Conservation (phyloP, 2,329 filamentous ascomycete genomes). For the Colletotrichum incanum region DNA sequence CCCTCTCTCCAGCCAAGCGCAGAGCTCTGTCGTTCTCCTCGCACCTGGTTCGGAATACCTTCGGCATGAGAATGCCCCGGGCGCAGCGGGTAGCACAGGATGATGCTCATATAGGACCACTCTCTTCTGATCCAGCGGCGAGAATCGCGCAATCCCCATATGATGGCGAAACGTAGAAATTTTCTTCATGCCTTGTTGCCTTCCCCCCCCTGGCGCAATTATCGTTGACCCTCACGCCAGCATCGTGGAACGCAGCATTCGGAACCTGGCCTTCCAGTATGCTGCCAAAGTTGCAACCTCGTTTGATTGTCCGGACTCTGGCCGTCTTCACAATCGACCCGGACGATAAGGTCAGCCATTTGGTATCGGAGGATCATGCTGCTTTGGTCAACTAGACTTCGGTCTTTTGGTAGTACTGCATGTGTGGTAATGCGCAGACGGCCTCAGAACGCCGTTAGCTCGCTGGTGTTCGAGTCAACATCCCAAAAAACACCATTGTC, state of each 20-base stretch:
- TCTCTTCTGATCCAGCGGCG: slow-evolving; percentile 32
- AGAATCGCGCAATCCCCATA: slow-evolving; percentile 33
- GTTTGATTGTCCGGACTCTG: neutral
- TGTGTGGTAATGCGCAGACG: slow-evolving; percentile 1
- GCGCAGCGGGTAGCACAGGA: slow-evolving; percentile 21
- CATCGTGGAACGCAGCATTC: slow-evolving; percentile 25
- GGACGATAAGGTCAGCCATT: neutral
- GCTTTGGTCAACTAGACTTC: slow-evolving; percentile 3
- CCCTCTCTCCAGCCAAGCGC: slow-evolving; percentile 21
- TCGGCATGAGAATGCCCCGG: slow-evolving; percentile 35
- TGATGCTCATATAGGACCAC: slow-evolving; percentile 35
- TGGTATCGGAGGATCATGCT: slow-evolving; percentile 11
- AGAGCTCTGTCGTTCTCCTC: neutral
- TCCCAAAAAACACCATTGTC: neutral
- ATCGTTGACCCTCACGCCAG: neutral
- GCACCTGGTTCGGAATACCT: slow-evolving; percentile 33
- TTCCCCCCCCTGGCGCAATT: neutral
- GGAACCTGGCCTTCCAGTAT: slow-evolving; percentile 21
- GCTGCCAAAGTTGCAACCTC: slow-evolving; percentile 21
- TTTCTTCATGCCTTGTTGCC: slow-evolving; percentile 7
- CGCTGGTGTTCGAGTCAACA: slow-evolving; percentile 19
- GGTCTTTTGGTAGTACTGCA: neutral
- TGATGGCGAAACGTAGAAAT: slow-evolving; percentile 1
- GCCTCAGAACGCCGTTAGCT: slow-evolving; percentile 24
- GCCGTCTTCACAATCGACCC: neutral